Conservation (phyloP, 2,329 filamentous ascomycete genomes). For the Pseudofabraea citricarpa region DNA sequence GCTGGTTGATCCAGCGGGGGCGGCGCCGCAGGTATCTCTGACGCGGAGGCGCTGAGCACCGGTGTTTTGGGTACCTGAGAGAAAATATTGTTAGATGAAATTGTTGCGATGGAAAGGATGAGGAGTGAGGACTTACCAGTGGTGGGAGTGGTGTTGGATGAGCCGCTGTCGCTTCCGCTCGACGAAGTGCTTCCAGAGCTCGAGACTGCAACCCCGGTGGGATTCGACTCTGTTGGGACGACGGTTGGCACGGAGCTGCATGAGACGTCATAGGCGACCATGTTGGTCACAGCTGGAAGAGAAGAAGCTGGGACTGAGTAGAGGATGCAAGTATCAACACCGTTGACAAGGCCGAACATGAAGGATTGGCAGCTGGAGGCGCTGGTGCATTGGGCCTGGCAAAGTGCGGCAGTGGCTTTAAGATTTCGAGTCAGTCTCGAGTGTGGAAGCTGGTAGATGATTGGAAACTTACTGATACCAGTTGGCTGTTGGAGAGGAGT, state of each 20-base stretch:
- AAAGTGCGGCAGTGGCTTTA: not conserved
- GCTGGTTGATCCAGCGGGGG: no score
- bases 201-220: constrained; percentile 2
- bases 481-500: constrained; percentile 3
- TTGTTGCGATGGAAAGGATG: not conserved
- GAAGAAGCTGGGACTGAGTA: constrained; percentile 3
- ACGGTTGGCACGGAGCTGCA: constrained; percentile 12
- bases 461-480: constrained; percentile 2
- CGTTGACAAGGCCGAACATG: constrained; percentile 2
- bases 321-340: constrained; percentile 3
- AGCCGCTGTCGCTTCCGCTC: no score
- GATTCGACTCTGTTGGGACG: constrained; percentile 11
- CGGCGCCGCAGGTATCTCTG: no score
- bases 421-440: not conserved
- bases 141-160: not conserved
- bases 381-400: not conserved
- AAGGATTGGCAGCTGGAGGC: not conserved
- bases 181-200: not conserved
- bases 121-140: no score
- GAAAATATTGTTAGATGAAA: not conserved
- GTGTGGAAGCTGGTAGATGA: not conserved
- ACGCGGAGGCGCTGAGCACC: no score
- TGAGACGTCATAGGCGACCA: constrained; percentile 14
- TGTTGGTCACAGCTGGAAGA: constrained; percentile 6
- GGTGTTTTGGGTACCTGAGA: not conserved